Evolutionary conservation across 805 yeast species (phyloP).

Genomic region (Hanseniaspora clermontiae): DNA sequence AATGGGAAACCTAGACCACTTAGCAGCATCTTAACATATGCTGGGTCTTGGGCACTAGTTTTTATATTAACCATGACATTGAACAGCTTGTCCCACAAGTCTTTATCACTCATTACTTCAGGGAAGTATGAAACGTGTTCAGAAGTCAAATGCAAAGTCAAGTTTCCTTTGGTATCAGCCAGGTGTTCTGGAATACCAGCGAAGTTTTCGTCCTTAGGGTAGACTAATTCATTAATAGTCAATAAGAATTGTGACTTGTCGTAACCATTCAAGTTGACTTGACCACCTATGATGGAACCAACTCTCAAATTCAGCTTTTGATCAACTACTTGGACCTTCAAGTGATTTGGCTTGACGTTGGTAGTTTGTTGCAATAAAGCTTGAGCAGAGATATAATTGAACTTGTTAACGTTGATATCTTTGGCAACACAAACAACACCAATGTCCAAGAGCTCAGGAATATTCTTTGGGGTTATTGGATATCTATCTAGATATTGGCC

Average conservation of each 20-base stretch:
- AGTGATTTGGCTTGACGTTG: conserved; percentile 66
- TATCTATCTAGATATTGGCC: conserved; percentile 63
- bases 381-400: conserved; percentile 62
- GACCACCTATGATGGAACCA: conserved; percentile 87
- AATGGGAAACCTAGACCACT: conserved; percentile 78
- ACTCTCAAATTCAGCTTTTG: conserved; percentile 77
- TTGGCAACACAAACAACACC: conserved; percentile 65
- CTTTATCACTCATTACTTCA: conserved; percentile 81
- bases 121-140: conserved; percentile 78
- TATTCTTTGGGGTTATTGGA: conserved; percentile 52
- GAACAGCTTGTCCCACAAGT: conserved; percentile 73
- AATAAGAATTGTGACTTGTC: conserved; percentile 75
- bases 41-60: conserved; percentile 81
- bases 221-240: conserved; percentile 79
- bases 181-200: conserved; percentile 59
- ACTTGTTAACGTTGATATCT: conserved; percentile 55
- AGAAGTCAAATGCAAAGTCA: conserved; percentile 69
- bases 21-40: conserved; percentile 73
- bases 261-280: conserved; percentile 60
- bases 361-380: conserved; percentile 85
- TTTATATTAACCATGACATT: conserved; percentile 78
- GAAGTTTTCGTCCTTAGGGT: conserved; percentile 85
- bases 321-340: conserved; percentile 66
- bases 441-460: conserved; percentile 61
- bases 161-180: conserved; percentile 78